Percentiles rank a stretch among this genome's conserved stretches.
These are phyloP conservation scores for Lipomyces sp. DNA, from an alignment of 805 yeast genomes.

Conservation along the genomic window DNA sequence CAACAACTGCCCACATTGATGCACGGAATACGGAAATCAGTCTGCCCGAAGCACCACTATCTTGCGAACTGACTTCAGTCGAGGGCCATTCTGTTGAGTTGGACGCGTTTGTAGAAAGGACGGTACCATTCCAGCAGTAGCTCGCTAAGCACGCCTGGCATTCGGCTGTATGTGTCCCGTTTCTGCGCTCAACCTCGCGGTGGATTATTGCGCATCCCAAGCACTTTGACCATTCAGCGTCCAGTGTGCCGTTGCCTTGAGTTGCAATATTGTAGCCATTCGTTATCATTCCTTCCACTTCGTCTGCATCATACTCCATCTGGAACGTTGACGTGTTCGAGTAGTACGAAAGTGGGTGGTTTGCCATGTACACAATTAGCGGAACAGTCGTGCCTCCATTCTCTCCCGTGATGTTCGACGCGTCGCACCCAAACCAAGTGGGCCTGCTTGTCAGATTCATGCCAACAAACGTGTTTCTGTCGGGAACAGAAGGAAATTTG, in stretches of 20 bases:
- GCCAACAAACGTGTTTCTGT: conserved; percentile 54
- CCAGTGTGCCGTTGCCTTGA: conserved; percentile 66
- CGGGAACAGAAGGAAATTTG: conserved; percentile 80
- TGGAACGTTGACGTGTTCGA: conserved; percentile 72
- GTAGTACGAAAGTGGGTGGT: conserved; percentile 59
- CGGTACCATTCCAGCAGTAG: conserved; percentile 75
- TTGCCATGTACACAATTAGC: conserved; percentile 71
- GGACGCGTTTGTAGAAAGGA: conserved; percentile 13
- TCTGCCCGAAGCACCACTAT: no score
- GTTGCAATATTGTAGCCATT: conserved; percentile 78
- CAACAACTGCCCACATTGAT: no score
- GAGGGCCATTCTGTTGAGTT: conserved; percentile 12
- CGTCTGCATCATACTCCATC: conserved; percentile 57
- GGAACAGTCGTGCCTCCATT: conserved; percentile 54
- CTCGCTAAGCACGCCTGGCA: conserved; percentile 68
- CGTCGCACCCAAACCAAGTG: conserved; percentile 79
- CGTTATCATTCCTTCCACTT: conserved; percentile 57
- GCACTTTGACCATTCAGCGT: conserved; percentile 67
- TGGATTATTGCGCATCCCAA: conserved; percentile 82
- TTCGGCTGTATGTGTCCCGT: conserved; percentile 58
- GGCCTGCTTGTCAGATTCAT: conserved; percentile 65
- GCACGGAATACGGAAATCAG: no score
- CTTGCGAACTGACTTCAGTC: no score
- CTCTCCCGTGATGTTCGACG: conserved; percentile 56
- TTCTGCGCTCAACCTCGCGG: conserved; percentile 71